Evolutionary conservation across 306 rosid genomes (phyloP).

Genomic region (Delonix regia): DNA sequence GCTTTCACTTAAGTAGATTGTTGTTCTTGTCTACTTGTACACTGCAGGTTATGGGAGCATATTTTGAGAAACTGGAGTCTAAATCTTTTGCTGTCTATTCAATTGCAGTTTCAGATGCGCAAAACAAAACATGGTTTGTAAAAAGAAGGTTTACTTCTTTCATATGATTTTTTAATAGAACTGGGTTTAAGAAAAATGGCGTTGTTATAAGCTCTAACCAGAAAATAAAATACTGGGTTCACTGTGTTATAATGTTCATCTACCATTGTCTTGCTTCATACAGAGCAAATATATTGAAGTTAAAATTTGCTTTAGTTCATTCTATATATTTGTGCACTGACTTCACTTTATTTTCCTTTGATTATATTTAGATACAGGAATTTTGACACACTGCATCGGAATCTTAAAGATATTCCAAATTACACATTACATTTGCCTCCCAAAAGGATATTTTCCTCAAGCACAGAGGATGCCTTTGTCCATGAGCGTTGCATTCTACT

Average conservation of each 20-base stretch:
- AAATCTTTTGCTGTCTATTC: conserved; percentile 96
- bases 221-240: conserved; percentile 21
- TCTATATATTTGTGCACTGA: conserved; percentile 31
- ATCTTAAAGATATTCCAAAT: conserved; percentile 94
- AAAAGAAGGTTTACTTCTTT: conserved; percentile 79
- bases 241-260: conserved; percentile 5
- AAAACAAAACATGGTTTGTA: conserved; percentile 88
- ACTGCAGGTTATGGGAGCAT: conserved; percentile 93
- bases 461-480: conserved; percentile 97
- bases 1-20: conserved; percentile 18
- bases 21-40: conserved; percentile 33
- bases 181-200: conserved; percentile 11
- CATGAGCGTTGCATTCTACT: conserved; percentile 97
- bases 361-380: conserved; percentile 75
- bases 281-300: conserved; percentile 27
- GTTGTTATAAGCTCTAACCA: conserved; percentile 10
- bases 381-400: conserved; percentile 90
- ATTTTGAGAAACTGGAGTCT: conserved; percentile 85
- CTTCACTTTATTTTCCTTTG: conserved; percentile 20
- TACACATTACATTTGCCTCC: conserved; percentile 90
- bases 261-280: conserved; percentile 25
- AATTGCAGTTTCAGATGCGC: conserved; percentile 86
- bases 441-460: conserved; percentile 97
- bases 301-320: neutral
- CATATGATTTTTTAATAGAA: conserved; percentile 26